Conservation (phyloP, 78 protist species). For the Speleostelium caveatum region DNA sequence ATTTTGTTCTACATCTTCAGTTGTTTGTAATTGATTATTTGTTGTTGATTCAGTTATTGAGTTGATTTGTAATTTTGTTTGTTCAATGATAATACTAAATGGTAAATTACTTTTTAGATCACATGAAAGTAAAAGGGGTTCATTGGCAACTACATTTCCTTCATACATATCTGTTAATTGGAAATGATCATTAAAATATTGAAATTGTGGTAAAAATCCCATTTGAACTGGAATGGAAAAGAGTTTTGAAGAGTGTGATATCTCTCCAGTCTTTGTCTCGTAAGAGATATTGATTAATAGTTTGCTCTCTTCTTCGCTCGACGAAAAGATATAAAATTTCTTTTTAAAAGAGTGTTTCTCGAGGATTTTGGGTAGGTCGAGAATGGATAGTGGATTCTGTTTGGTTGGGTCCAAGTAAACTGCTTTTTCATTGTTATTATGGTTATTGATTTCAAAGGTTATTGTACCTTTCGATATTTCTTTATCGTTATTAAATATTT, state of each 20-base stretch:
- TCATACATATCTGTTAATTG: slow-evolving; percentile 54
- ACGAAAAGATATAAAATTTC: slow-evolving; percentile 28
- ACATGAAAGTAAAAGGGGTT: slow-evolving; percentile 8
- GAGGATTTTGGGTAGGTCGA: slow-evolving; percentile 17
- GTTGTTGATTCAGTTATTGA: slow-evolving; percentile 22
- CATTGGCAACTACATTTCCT: slow-evolving; percentile 21
- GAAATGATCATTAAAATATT: slow-evolving; percentile 51
- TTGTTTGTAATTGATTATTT: background rate
- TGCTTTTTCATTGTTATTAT: slow-evolving; percentile 24
- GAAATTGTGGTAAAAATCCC: slow-evolving; percentile 69
- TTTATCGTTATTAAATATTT: slow-evolving; percentile 53
- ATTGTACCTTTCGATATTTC: slow-evolving; percentile 57
- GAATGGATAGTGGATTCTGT: background rate
- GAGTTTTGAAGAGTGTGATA: slow-evolving; percentile 52
- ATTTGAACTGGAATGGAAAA: slow-evolving; percentile 46
- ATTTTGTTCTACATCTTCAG: background rate
- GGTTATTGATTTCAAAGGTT: slow-evolving; percentile 37
- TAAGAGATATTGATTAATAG: slow-evolving; percentile 36
- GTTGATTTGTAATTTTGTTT: slow-evolving; percentile 14
- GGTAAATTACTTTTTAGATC: slow-evolving; percentile 49
- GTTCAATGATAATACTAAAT: slow-evolving; percentile 13
- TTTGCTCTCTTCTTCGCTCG: slow-evolving; percentile 27
- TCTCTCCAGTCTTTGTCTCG: slow-evolving; percentile 65
- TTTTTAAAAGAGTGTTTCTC: slow-evolving; percentile 45
- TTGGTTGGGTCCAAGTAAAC: slow-evolving; percentile 34